Evolutionary conservation across 2,329 filamentous ascomycete genomes (phyloP).

Genomic region (Claviceps lovelessii): DNA sequence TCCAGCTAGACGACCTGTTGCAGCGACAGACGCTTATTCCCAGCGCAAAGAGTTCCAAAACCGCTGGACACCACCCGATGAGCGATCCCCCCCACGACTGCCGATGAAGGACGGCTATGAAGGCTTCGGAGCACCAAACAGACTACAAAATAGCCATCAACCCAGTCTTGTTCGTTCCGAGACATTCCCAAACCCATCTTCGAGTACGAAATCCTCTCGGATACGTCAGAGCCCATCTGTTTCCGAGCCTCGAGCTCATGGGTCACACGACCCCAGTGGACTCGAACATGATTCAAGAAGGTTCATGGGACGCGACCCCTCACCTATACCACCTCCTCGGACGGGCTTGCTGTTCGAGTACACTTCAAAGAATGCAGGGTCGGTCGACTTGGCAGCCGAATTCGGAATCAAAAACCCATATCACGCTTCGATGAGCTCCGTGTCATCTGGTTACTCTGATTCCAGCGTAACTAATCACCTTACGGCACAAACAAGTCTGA

Average conservation of each 20-base stretch:
- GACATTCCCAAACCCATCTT: conserved; percentile 34
- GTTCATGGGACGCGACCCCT: conserved; percentile 34
- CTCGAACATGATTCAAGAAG: conserved; percentile 18
- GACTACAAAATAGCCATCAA: conserved; percentile 23
- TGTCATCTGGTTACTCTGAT: conserved; percentile 49
- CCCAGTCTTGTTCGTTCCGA: conserved; percentile 31
- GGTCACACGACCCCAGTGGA: conserved; percentile 8
- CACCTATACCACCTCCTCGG: conserved; percentile 38
- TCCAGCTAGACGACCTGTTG: conserved; percentile 23
- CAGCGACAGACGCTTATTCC: conserved; percentile 20
- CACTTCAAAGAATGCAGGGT: conserved; percentile 21
- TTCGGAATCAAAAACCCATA: conserved; percentile 50
- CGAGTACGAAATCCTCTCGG: conserved; percentile 22
- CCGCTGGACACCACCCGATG: conserved; percentile 5
- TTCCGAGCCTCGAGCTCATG: conserved; percentile 28
- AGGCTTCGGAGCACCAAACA: conserved; percentile 37
- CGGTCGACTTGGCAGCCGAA: conserved; percentile 43
- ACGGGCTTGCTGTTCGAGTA: conserved; percentile 31
- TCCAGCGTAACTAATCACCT: conserved; percentile 42
- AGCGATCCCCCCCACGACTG: conserved; percentile 19
- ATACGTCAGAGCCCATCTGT: conserved; percentile 30
- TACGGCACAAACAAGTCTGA: conserved; percentile 42
- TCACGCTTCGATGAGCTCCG: conserved; percentile 48
- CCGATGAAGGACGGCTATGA: conserved; percentile 41
- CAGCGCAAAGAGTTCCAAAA: conserved; percentile 16